A percentile compares a stretch with the other conserved stretches of the same genome.
phyloP scores from a whole-genome alignment of 371 early-diverging fungal genomes.

The Saksenaea vasiformis region DNA sequence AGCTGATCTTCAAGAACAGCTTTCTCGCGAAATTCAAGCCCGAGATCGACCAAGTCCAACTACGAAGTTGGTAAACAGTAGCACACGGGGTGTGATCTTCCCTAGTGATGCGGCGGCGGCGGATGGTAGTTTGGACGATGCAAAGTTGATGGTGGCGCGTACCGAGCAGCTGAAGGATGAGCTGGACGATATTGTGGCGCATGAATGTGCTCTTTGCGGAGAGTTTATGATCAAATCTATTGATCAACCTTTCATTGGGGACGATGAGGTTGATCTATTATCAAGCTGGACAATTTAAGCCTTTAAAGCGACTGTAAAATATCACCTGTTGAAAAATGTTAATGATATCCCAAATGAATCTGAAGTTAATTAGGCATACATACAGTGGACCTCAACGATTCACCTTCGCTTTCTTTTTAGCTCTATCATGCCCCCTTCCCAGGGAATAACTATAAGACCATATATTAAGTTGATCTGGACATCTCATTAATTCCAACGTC shows the following conservation, averaged over 20 bases:
- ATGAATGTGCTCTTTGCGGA: conserved; percentile 87
- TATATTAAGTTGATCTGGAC: too few relatives aligned
- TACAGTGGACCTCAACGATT: too few relatives aligned
- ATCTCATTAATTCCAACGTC: too few relatives aligned
- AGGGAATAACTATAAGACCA: too few relatives aligned
- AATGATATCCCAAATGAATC: too few relatives aligned
- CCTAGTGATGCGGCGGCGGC: conserved; percentile 13
- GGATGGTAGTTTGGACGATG: conserved; percentile 16
- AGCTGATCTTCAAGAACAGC: conserved; percentile 55
- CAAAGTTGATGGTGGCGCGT: conserved; percentile 12
- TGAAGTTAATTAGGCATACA: too few relatives aligned
- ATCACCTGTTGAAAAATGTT: too few relatives aligned
- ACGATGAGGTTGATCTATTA: conserved; percentile 50
- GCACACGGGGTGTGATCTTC: conserved; percentile 41
- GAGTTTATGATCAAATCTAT: conserved; percentile 86
- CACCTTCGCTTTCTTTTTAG: too few relatives aligned
- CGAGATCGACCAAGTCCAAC: conserved; percentile 16
- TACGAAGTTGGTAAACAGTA: conserved; percentile 29
- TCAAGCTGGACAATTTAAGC: not conserved
- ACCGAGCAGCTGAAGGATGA: conserved; percentile 53
- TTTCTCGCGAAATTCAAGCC: conserved; percentile 32
- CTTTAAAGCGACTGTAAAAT: too few relatives aligned
- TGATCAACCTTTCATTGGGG: conserved; percentile 66
- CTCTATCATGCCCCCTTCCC: too few relatives aligned
- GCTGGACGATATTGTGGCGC: conserved; percentile 78